A percentile compares a stretch with the other conserved stretches of the same genome.
These are phyloP conservation scores for Suillus subaureus DNA, from an alignment of 768 basidiomycete species.

Conservation along the genomic window DNA sequence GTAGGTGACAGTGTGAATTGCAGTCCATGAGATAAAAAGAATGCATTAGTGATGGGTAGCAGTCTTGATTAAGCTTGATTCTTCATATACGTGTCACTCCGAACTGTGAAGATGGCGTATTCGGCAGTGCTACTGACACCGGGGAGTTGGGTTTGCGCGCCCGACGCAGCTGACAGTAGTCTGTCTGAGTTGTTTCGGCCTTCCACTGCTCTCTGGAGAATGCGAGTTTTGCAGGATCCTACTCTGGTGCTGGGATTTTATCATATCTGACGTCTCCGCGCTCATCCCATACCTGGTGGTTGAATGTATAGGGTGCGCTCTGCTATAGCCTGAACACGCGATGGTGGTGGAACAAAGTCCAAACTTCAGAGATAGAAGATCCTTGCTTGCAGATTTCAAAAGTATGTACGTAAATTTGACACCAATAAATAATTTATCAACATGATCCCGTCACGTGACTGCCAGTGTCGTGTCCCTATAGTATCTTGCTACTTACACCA, in stretches of 20 bases:
- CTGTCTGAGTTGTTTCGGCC: conserved; percentile 50
- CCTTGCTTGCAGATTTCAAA: too few species aligned
- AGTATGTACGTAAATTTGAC: too few species aligned
- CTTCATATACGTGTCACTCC: neutral
- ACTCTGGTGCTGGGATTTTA: conserved; percentile 16
- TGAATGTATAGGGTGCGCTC: neutral
- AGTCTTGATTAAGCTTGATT: conserved; percentile 3
- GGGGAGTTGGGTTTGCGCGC: neutral
- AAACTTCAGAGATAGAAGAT: too few species aligned
- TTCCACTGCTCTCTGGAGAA: conserved; percentile 72
- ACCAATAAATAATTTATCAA: neutral
- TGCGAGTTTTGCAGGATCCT: conserved; percentile 62
- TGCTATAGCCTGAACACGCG: neutral
- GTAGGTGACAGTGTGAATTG: conserved; percentile 13
- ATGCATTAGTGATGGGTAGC: neutral
- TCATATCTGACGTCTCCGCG: neutral
- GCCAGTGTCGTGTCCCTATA: neutral
- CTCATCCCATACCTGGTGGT: neutral
- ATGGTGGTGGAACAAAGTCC: too few species aligned
- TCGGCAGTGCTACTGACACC: conserved; percentile 13
- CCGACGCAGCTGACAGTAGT: conserved; percentile 28
- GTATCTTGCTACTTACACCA: neutral
- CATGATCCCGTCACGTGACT: neutral
- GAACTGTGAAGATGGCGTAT: conserved; percentile 7
- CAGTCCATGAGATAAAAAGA: conserved; percentile 2